Base-by-base conservation (phyloP, 805 yeast species). In the Barnettozyma salicaria region DNA sequence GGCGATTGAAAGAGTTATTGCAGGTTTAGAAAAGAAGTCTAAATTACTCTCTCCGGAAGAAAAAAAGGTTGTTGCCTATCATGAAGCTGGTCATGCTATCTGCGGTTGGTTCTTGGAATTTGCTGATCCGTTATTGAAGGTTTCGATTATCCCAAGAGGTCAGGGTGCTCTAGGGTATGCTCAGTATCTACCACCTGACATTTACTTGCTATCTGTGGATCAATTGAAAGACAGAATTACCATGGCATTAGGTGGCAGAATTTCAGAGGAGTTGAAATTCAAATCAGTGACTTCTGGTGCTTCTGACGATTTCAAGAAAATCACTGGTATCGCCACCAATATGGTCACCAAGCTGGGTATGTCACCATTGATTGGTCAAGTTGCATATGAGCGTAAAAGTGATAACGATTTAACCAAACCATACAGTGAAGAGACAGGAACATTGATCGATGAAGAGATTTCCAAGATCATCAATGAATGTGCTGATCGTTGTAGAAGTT, bases 11-110 rank as follows among this genome's bases (percentile, higher is more conserved):
- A 78, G 99, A 56, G 97, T 90, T 29, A 85, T 89, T 61, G 97
- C 94, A 22, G 99, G 99, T 26, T 68, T 92, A 44, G 97, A 90
- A 61, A 85, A 85, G 69, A 90, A 87, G 62, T 74, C 89, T 12
- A 80, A 82, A 53, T 74, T 92, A 11, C 68, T 94, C 43, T 76
- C 87, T 3, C 81, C 87, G 2, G 89, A 82, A 42, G 97, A 94
- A 57, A 86, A 88, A 63, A 77, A 70, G 44, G 78, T 87, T 19
- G 96, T 94, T 40, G 98, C 98, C 1, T 92, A 83, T 54, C 98
- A 94, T 58, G 99, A 92, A 61, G 98, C 99, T 4, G 99, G 98
- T 4, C 98, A 94, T 63, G 98, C 99, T 9, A 76, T 92, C 43
- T 89, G 97, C 61, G 98, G 98, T 10, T 92, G 98, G 99, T 88